A percentile compares a stretch with the other conserved stretches of the same genome.
phyloP scores from a whole-genome alignment of 1,284 basidiomycete species.

The Apiotrichum sp. region DNA sequence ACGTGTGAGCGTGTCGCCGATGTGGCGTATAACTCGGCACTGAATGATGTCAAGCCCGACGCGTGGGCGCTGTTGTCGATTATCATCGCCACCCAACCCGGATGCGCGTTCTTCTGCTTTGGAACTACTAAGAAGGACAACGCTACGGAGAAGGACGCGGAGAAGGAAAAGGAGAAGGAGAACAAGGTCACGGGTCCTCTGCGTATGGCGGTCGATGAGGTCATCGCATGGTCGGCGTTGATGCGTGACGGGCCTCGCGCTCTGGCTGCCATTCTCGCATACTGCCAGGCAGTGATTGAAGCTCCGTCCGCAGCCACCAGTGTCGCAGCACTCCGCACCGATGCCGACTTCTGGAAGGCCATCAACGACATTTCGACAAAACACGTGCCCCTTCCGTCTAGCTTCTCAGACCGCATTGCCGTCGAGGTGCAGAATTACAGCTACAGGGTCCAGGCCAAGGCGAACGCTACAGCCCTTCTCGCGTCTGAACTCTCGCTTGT shows the following conservation, averaged over 20 bases:
- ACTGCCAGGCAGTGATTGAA: slow-evolving; percentile 60
- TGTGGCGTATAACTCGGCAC: slow-evolving; percentile 16
- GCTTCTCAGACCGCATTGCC: slow-evolving; percentile 32
- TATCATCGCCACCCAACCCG: slow-evolving; percentile 79
- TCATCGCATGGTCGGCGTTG: slow-evolving; percentile 57
- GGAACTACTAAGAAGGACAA: slow-evolving; percentile 50
- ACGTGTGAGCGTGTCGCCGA: slow-evolving; percentile 23
- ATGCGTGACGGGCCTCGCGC: slow-evolving; percentile 71
- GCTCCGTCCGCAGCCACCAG: slow-evolving; percentile 24
- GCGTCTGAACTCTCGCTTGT: slow-evolving; percentile 30
- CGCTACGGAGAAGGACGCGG: background rate
- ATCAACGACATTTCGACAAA: slow-evolving; percentile 32
- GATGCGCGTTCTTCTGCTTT: slow-evolving; percentile 76
- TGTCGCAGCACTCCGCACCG: slow-evolving; percentile 22
- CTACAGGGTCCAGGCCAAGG: slow-evolving; percentile 51
- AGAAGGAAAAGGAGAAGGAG: slow-evolving; percentile 9
- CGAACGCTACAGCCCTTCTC: slow-evolving; percentile 32
- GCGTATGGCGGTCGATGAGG: slow-evolving; percentile 56
- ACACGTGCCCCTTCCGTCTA: slow-evolving; percentile 32
- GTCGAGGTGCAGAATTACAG: slow-evolving; percentile 53
- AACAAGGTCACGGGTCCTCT: slow-evolving; percentile 44
- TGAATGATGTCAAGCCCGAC: slow-evolving; percentile 55
- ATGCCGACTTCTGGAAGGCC: slow-evolving; percentile 32
- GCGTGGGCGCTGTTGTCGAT: slow-evolving; percentile 79
- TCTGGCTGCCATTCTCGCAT: slow-evolving; percentile 67